phyloP scores from a whole-genome alignment of 306 rosid species.

The Prunus mongolica region DNA sequence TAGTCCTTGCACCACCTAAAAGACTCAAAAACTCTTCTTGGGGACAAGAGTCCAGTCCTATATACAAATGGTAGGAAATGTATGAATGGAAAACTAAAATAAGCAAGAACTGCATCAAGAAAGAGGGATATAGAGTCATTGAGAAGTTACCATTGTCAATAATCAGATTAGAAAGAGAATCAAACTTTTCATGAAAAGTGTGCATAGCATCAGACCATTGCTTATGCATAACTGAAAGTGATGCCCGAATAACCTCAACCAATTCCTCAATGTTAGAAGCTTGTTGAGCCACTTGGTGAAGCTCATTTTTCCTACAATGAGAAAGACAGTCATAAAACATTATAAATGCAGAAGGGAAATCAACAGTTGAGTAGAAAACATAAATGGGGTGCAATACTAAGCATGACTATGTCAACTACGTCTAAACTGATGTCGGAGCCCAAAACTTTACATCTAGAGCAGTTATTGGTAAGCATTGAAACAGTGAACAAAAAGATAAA shows the following conservation, averaged over 20 bases:
- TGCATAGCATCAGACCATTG: constrained; percentile 98
- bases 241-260: constrained; percentile 78
- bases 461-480: neutral
- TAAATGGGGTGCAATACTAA: neutral
- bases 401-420: constrained; percentile 16
- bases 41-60: constrained; percentile 80
- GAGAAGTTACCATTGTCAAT: constrained; percentile 57
- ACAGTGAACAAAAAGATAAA: constrained; percentile 23
- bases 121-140: neutral
- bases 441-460: neutral
- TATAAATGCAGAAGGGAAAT: neutral
- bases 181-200: constrained; percentile 78
- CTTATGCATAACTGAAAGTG: constrained; percentile 85
- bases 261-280: constrained; percentile 89
- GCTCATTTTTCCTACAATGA: constrained; percentile 77
- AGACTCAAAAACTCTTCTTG: constrained; percentile 94
- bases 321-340: constrained; percentile 9
- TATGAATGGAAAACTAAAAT: constrained; percentile 16
- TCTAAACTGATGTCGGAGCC: constrained; percentile 8
- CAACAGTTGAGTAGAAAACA: neutral
- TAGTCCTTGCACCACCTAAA: constrained; percentile 95
- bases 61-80: constrained; percentile 24
- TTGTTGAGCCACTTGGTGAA: constrained; percentile 96
- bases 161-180: constrained; percentile 73
- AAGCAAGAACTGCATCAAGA: constrained; percentile 7